Base-by-base conservation (phyloP, 305 asterid species). In the Coffea humblotiana region DNA sequence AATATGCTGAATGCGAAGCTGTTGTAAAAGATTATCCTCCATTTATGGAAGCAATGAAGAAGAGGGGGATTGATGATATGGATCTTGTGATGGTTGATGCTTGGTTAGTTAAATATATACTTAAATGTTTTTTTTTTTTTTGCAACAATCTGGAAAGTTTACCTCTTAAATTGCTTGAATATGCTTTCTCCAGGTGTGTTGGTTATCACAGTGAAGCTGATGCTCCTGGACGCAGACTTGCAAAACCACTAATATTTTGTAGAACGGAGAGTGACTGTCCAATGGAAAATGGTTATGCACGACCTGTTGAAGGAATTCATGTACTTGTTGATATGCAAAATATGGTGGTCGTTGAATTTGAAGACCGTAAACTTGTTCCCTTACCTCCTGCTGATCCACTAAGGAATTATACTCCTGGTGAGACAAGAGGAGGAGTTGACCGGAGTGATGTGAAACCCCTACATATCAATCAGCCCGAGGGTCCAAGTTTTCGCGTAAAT, bases 61-160 rank as follows among this genome's bases (percentile, higher is more conserved):
- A 88, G 90, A 89, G 99, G 92, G 99, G 99, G 52, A 92, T 96
- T 78, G 98, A 96, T 86, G 98, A 96, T 82, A 90, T 96, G 98
- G 97, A 96, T 82, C 92, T 96, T 82, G 99, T 96, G 88, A 96
- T 96, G 99, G 99, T 96, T 80, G 99, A 96, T 88, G 91, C 97
- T 18, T 96, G 99, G 99, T 94, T 80, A 84, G 97, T 86, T 76
- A 16, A 32, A 79, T 72, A 56, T 82, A 43, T 73, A 13, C 25
- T 76, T 32, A 32, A 32, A 32, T 32, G 32, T 79, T 61, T 70
- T 60, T 58, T 76, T 60, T 72, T 64, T 75, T 60, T 49, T 66
- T 51, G 70, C 27, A 77, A 67, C 29, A 25, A 77, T 49, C 73
- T 66, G 74, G 12, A 66, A 75, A 84, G 37, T 61, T 48, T 77